These are phyloP conservation scores for Talaromyces sp. DNA, from an alignment of 2,329 filamentous ascomycete species.

Conservation along the genomic window DNA sequence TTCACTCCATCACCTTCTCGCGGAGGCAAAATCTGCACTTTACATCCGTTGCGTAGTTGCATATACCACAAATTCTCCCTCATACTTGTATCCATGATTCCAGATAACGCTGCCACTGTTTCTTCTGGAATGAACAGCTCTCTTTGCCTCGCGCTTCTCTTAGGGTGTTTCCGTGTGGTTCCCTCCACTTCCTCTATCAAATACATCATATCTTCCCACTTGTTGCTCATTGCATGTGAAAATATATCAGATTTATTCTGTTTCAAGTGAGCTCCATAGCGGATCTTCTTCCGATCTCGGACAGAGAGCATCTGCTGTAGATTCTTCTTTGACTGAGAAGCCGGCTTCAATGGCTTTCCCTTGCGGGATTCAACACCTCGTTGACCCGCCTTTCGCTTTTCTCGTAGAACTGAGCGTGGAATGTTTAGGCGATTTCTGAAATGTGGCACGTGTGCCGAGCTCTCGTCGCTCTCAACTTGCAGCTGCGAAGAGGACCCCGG, in stretches of 20 bases:
- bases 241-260: not conserved
- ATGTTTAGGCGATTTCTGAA: not conserved
- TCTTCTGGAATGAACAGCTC: conserved; percentile 39
- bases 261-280: conserved; percentile 18
- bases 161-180: conserved; percentile 14
- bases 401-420: not conserved
- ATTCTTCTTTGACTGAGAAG: not conserved
- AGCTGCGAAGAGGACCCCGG: not conserved
- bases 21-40: conserved; percentile 39
- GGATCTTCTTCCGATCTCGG: conserved; percentile 31
- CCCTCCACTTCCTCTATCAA: conserved; percentile 29
- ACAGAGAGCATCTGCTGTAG: conserved; percentile 17
- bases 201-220: conserved; percentile 24
- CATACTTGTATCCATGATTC: conserved; percentile 31
- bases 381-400: not conserved
- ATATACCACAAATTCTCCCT: conserved; percentile 44
- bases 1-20: conserved; percentile 32
- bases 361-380: not conserved
- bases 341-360: not conserved
- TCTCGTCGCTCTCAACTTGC: not conserved
- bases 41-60: conserved; percentile 39
- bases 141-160: conserved; percentile 23
- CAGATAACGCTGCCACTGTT: conserved; percentile 37
- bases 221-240: not conserved
- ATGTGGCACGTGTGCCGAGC: not conserved